phyloP scores from a whole-genome alignment of 169 alveolate genomes.

The Plasmodium gonderi region DNA sequence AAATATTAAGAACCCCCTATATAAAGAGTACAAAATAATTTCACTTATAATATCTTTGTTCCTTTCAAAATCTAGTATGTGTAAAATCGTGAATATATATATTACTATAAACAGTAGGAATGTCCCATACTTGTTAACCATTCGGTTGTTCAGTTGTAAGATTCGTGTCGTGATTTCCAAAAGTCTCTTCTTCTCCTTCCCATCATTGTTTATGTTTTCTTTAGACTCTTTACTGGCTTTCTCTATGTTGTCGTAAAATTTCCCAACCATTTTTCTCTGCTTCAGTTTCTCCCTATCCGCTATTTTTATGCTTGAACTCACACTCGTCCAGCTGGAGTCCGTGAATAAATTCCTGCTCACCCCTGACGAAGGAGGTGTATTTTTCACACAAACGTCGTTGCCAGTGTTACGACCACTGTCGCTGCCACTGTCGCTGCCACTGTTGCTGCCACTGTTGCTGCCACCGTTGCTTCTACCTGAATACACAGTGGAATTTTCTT shows the following conservation, averaged over 20 bases:
- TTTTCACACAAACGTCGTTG: not conserved
- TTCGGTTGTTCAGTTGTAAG: not conserved
- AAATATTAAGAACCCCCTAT: constrained; percentile 53
- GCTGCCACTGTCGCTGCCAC: not conserved
- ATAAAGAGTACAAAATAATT: constrained; percentile 40
- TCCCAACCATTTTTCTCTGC: not conserved
- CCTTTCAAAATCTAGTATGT: constrained; percentile 47
- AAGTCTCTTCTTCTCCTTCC: not conserved
- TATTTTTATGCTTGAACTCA: not conserved
- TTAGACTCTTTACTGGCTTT: not conserved
- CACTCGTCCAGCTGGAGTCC: not conserved
- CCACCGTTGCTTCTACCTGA: too few species aligned
- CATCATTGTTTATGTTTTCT: not conserved
- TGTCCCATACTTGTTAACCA: constrained; percentile 35
- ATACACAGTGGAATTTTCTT: too few species aligned
- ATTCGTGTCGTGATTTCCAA: not conserved
- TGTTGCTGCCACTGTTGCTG: not conserved
- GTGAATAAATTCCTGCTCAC: not conserved
- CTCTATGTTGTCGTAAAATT: not conserved
- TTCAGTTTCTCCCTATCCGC: not conserved
- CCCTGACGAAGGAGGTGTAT: not conserved
- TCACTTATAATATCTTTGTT: constrained; percentile 65
- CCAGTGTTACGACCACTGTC: not conserved
- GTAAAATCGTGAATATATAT: constrained; percentile 32
- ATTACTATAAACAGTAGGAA: constrained; percentile 24